Evolutionary conservation across 371 early-diverging fungal genomes (phyloP).

Genomic region (Batkoa obscura): DNA sequence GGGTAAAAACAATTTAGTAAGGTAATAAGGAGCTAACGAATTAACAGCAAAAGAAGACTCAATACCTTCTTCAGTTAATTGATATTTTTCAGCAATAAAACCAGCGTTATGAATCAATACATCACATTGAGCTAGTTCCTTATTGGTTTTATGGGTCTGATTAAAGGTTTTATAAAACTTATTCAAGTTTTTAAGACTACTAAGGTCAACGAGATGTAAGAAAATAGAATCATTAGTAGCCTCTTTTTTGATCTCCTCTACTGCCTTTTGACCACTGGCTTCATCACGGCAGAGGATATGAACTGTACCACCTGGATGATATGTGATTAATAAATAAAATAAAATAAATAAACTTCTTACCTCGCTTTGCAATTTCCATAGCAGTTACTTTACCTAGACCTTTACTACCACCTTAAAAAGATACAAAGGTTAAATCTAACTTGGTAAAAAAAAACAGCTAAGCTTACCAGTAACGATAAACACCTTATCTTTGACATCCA

Average conservation of each 20-base stretch:
- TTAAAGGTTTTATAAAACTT: neutral
- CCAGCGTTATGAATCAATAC: slow-evolving; percentile 7
- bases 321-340: no score
- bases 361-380: neutral
- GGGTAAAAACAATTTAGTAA: slow-evolving; percentile 5
- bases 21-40: slow-evolving; percentile 3
- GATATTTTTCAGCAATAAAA: slow-evolving; percentile 1
- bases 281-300: slow-evolving; percentile 4
- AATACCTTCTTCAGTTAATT: neutral
- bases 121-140: neutral
- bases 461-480: no score
- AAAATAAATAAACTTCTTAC: neutral
- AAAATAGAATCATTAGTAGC: neutral
- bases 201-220: neutral
- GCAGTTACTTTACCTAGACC: slow-evolving; percentile 6
- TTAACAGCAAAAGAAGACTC: slow-evolving; percentile 6
- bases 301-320: neutral
- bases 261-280: slow-evolving; percentile 4
- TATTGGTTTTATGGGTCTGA: neutral
- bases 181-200: neutral
- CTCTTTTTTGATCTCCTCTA: neutral
- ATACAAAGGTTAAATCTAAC: no score
- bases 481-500: no score
- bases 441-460: no score
- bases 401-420: slow-evolving; percentile 3